Evolutionary conservation across 768 basidiomycete genomes (phyloP), one percentile per base, ranked within the genome.

Genomic region (Mycena floridula): DNA sequence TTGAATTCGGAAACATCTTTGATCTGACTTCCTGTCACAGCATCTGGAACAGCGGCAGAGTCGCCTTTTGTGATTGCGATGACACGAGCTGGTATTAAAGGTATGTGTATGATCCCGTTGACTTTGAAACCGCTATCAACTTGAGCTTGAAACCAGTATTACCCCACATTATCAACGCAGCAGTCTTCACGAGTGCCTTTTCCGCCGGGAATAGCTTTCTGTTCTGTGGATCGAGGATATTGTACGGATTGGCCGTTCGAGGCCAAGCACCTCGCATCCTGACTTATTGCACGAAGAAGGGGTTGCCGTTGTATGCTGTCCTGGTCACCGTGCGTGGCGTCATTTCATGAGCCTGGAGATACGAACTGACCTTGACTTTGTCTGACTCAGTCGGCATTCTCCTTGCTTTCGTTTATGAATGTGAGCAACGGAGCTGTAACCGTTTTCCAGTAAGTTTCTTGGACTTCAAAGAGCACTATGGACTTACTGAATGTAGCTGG

Each of bases 21-120:
- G 32, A 42, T 48, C n/a, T n/a, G n/a, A n/a, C n/a, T n/a, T n/a
- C n/a, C n/a, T n/a, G 23, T 21, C 40, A 26, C 46, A 21, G 56
- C 49, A 3, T 40, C 59, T n/a, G 70, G 68, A n/a, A 75, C 62
- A 24, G 80, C 79, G 12, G 68, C 72, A 4, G 56, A 73, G 37
- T 79, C 77, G 11, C 81, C 81, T 0, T 83, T 79, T 59, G 81
- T 82, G 45, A 72, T 82, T 45, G 81, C 78, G 23, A 74, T 82
- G 53, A 63, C 56, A 32, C 62, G 66, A 18, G 74, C 76, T 2
- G 76, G 79, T 12, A 73, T 81, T 56, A 71, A 68, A 58, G 72
- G 60, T 56, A 23, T 11, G 44, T 24, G 23, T 35, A n/a, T n/a
- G n/a, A n/a, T n/a, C n/a, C n/a, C n/a, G n/a, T n/a, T n/a, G n/a